These are phyloP conservation scores for Salix dunnii DNA, from an alignment of 345 rosid genomes.

Conservation along the genomic window DNA sequence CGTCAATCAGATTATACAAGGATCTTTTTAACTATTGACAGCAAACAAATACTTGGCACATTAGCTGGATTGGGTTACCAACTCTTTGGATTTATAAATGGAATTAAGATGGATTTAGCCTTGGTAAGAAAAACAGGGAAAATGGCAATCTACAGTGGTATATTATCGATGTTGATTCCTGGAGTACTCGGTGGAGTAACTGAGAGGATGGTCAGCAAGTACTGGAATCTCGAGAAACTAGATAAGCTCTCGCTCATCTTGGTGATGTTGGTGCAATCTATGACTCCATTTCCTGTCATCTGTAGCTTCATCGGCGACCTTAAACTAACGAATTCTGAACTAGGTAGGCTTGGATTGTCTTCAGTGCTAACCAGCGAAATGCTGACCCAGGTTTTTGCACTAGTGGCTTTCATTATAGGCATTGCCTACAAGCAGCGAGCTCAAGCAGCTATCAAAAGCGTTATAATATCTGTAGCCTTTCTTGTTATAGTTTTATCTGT, in stretches of 20 bases:
- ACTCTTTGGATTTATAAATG: not conserved
- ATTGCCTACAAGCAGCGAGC: not conserved
- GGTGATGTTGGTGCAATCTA: not conserved
- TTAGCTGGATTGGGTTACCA: not conserved
- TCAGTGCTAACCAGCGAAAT: constrained; percentile 13
- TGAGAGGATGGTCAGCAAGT: not conserved
- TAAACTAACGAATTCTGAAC: constrained; percentile 22
- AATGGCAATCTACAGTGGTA: not conserved
- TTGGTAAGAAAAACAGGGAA: not conserved
- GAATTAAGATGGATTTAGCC: not conserved
- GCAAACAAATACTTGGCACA: not conserved
- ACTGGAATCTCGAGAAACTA: not conserved
- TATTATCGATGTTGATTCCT: not conserved
- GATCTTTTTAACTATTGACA: not conserved
- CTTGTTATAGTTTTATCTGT: not conserved
- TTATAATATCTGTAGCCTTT: not conserved
- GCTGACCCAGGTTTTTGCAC: not conserved
- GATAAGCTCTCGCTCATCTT: not conserved
- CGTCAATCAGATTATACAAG: not conserved
- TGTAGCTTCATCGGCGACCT: constrained; percentile 13
- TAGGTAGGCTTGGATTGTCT: constrained; percentile 21
- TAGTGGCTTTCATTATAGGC: not conserved
- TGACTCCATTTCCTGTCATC: constrained; percentile 21
- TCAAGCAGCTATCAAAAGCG: not conserved
- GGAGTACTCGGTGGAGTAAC: not conserved